phyloP scores from a whole-genome alignment of 176 grass and related monocot genomes.

The Tuctoria greenei region DNA sequence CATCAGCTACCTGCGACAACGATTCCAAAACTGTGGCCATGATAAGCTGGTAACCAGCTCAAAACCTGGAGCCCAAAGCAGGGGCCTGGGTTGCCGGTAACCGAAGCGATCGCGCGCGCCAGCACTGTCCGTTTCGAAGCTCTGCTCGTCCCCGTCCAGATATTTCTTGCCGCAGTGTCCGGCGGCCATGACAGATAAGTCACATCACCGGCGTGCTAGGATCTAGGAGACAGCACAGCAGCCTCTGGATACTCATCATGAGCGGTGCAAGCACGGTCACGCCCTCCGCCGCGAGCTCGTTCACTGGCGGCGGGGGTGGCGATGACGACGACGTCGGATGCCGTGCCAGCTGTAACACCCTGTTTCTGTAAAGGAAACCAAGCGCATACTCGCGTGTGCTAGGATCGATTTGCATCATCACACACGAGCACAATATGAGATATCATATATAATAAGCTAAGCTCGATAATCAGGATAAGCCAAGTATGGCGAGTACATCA shows the following conservation, averaged over 20 bases:
- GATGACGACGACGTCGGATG: background rate
- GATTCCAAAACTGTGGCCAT: background rate
- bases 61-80: constrained; percentile 2
- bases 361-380: too few relatives aligned
- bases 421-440: too few relatives aligned
- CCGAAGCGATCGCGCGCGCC: too few relatives aligned
- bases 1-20: background rate
- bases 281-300: background rate
- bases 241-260: background rate
- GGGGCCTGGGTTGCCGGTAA: too few relatives aligned
- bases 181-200: background rate
- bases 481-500: too few relatives aligned
- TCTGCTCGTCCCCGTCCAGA: background rate
- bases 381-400: too few relatives aligned
- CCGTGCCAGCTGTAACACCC: constrained; percentile 21
- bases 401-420: too few relatives aligned
- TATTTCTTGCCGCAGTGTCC: constrained; percentile 20
- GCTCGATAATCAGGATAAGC: too few relatives aligned
- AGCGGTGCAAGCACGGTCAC: background rate
- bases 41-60: background rate
- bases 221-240: background rate
- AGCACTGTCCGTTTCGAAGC: background rate
- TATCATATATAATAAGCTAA: too few relatives aligned
- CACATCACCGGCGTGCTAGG: background rate
- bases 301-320: too few relatives aligned